Evolutionary conservation across 192 early-diverging fungal species (phyloP).

Genomic region (Backusella morwellensis): DNA sequence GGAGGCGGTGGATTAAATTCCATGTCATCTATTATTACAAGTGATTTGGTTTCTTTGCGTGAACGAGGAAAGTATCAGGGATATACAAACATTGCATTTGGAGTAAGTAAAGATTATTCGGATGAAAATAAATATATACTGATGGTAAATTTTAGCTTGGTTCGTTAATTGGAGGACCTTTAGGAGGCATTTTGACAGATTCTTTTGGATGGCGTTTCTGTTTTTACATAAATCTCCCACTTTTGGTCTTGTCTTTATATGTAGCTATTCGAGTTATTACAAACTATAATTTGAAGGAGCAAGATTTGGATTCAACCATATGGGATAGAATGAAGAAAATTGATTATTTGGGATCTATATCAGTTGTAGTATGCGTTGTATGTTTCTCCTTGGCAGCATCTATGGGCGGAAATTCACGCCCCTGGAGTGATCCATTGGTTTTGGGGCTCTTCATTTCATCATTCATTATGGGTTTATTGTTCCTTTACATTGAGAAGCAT

Average conservation of each 20-base stretch:
- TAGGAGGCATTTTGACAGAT: conserved; percentile 59
- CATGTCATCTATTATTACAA: conserved; percentile 64
- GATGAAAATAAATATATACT: background rate
- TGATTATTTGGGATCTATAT: conserved; percentile 48
- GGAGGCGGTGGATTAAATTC: conserved; percentile 62
- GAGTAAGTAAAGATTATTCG: conserved; percentile 6
- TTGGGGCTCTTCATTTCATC: conserved; percentile 43
- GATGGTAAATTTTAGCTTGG: conserved; percentile 20
- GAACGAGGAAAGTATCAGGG: conserved; percentile 60
- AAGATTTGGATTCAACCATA: background rate
- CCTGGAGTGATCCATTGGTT: conserved; percentile 51
- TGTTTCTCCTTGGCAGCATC: conserved; percentile 49
- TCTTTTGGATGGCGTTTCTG: conserved; percentile 54
- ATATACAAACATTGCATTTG: conserved; percentile 31
- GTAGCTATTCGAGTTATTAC: conserved; percentile 44
- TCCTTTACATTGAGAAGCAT: conserved; percentile 53
- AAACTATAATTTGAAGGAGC: conserved; percentile 32
- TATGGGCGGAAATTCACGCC: conserved; percentile 54
- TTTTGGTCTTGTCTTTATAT: conserved; percentile 47
- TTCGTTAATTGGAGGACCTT: conserved; percentile 65
- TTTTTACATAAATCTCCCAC: conserved; percentile 77
- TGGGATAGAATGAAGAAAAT: conserved; percentile 45
- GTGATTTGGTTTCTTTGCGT: conserved; percentile 68
- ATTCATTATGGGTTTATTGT: conserved; percentile 23
- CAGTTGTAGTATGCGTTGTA: conserved; percentile 39